A percentile compares a stretch with the other conserved stretches of the same genome.
Evolutionary conservation across 257 asterid genomes (phyloP).

Genomic region (Hygrophila difformis): DNA sequence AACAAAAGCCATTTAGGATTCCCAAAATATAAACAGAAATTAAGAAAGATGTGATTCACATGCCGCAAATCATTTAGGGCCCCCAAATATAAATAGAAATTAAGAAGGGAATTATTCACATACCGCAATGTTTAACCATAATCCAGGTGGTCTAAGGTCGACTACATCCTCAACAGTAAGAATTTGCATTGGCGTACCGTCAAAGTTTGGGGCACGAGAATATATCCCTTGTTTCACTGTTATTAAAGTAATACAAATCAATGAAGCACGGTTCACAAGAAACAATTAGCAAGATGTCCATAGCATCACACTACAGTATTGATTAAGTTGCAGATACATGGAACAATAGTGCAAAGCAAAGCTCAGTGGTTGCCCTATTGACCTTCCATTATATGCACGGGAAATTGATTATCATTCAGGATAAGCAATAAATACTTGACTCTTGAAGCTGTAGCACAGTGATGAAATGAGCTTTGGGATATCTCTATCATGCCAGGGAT

Average conservation of each 20-base stretch:
- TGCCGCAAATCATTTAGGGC: constrained; percentile 43
- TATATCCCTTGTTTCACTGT: constrained; percentile 60
- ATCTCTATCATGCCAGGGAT: too few species aligned
- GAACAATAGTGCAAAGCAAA: too few species aligned
- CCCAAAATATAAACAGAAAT: neutral
- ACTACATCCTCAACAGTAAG: constrained; percentile 40
- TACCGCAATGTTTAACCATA: constrained; percentile 82
- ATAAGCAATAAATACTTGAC: too few species aligned
- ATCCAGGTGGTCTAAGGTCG: constrained; percentile 28
- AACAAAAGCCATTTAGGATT: constrained; percentile 11
- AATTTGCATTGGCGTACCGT: constrained; percentile 27
- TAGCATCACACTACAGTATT: too few species aligned
- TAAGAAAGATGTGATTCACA: neutral
- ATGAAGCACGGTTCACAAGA: constrained; percentile 1
- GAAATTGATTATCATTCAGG: too few species aligned
- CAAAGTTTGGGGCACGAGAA: constrained; percentile 50
- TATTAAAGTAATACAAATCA: neutral
- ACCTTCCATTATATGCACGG: too few species aligned
- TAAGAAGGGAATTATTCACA: neutral
- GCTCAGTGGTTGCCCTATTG: too few species aligned
- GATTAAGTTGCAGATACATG: too few species aligned
- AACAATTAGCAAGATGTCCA: constrained; percentile 12
- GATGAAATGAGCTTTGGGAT: too few species aligned
- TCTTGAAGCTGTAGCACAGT: too few species aligned
- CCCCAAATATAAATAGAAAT: neutral